phyloP scores from a whole-genome alignment of 164 flowering plant species.

The Paratinospora sagittata region DNA sequence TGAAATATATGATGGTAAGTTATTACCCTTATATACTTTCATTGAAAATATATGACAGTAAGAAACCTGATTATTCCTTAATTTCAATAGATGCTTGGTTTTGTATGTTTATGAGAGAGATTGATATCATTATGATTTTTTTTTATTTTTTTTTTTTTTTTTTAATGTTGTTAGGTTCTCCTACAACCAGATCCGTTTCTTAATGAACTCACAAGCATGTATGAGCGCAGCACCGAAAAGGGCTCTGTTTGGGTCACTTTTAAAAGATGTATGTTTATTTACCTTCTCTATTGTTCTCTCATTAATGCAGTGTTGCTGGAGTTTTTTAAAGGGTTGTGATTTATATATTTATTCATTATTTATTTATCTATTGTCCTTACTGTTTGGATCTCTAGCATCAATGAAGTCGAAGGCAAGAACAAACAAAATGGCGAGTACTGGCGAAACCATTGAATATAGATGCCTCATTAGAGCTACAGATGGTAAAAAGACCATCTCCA shows the following conservation, averaged over 20 bases:
- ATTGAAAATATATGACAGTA: no score
- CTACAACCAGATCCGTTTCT: constrained; percentile 78
- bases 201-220: constrained; percentile 81
- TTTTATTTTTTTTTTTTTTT: no score
- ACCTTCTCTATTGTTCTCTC: not conserved
- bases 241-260: constrained; percentile 88
- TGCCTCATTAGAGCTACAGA: constrained; percentile 80
- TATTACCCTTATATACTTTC: no score
- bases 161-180: constrained; percentile 43
- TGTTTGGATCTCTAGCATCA: constrained; percentile 44
- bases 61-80: no score
- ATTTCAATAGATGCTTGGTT: no score
- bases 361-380: not conserved
- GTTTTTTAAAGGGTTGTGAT: not conserved
- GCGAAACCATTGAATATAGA: constrained; percentile 52
- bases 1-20: no score
- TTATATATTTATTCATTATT: not conserved
- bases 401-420: constrained; percentile 54
- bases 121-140: not conserved
- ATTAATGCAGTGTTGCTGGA: not conserved
- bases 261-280: constrained; percentile 49
- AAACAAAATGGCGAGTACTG: constrained; percentile 54
- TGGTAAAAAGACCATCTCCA: constrained; percentile 75
- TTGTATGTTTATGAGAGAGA: no score
- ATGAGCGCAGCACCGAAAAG: constrained; percentile 55